Evolutionary conservation across 1,284 basidiomycete genomes (phyloP).

Genomic region (Puccinia polysora): DNA sequence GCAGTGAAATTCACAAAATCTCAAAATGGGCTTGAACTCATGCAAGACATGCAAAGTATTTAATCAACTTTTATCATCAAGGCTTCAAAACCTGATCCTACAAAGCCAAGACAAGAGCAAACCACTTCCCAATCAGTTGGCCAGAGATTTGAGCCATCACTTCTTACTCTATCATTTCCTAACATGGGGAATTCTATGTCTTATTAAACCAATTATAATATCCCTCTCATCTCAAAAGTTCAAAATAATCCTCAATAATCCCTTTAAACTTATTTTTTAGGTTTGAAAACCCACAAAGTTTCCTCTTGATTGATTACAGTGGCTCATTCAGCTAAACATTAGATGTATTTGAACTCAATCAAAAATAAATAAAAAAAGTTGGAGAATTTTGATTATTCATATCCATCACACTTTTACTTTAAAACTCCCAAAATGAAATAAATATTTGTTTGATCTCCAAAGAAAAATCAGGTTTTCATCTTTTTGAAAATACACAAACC

Average conservation of each 20-base stretch:
- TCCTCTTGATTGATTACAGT: constrained; percentile 26
- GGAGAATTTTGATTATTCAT: constrained; percentile 16
- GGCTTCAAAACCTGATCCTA: too few species aligned
- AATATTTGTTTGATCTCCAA: too few species aligned
- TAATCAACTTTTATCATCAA: constrained; percentile 1
- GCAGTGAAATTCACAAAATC: neutral
- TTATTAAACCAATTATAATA: neutral
- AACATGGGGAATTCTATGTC: neutral
- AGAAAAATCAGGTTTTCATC: too few species aligned
- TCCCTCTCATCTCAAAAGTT: neutral
- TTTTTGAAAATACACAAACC: too few species aligned
- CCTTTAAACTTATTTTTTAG: neutral
- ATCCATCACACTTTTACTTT: too few species aligned
- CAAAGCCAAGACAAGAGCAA: neutral
- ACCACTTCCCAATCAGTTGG: neutral
- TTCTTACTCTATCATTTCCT: neutral
- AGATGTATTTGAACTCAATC: neutral
- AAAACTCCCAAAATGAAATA: too few species aligned
- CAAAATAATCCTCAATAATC: neutral
- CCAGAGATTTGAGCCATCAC: neutral
- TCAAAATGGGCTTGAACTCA: neutral
- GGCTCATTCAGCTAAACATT: constrained; percentile 8
- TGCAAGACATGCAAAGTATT: neutral
- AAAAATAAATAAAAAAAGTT: constrained; percentile 34
- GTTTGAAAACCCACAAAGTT: neutral